Evolutionary conservation across 2,329 filamentous ascomycete genomes (phyloP), one percentile per base, ranked within the genome.

Genomic region (Pestalotiopsis sp.): DNA sequence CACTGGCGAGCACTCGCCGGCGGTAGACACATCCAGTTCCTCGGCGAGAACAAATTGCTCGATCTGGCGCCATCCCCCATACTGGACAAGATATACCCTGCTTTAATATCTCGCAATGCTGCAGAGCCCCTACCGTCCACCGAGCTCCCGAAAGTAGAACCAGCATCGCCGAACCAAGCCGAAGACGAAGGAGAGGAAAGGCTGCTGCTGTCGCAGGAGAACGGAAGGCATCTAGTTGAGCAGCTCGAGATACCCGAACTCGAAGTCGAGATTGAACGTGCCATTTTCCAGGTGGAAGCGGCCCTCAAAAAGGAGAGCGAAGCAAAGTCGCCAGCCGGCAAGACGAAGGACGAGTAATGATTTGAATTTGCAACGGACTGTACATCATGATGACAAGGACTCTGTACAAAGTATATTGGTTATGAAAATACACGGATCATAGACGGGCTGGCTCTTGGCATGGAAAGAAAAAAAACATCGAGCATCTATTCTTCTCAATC

Each of bases 1-100:
- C 94, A 97, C 80, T 97, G 92, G 89, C 88, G 91, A 82, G 96
- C 96, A 65, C 83, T 97, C 66, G 88, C 89, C 48, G 96, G 96
- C 66, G 94, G 94, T 22, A 92, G 89, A 74, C 93, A 98, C 77
- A 82, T 98, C 40, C 88, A 95, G 72, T 96, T 93, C 78, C 86
- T 99, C 13, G 80, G 95, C 55, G 82, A 92, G 67, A 90, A 94
- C 71, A 88, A 91, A 61, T 86, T 96, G 35, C 83, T 97, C 52
- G 85, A 83, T 2, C 83, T 89, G 0, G 83, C 85, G 14, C 90
- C 94, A 0, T 94, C 91, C 0, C 81, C 86, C 14, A 82, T 87
- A 6, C 85, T 99, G 60, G 92, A 97, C 77, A 82, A 89, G 64
- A 83, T 97, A 64, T 99, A 98, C 77, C 72, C 77, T 11, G 68